phyloP scores from a whole-genome alignment of 768 basidiomycete genomes.

The Mycena venus region DNA sequence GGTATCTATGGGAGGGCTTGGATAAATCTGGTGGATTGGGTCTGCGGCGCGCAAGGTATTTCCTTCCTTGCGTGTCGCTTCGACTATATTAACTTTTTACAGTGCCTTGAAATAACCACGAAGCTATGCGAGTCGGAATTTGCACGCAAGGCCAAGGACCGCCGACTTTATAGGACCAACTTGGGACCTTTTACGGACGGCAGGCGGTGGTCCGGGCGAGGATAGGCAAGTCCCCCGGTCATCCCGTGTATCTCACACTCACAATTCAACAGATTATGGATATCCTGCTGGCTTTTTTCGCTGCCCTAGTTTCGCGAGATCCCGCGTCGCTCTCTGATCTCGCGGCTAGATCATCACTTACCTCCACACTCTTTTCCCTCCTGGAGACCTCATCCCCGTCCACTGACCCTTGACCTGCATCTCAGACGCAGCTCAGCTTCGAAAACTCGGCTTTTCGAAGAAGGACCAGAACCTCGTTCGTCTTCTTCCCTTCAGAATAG shows the following conservation, averaged over 20 bases:
- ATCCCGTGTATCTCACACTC: background rate
- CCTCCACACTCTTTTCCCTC: conserved; percentile 56
- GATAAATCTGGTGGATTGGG: conserved; percentile 63
- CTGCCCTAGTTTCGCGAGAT: conserved; percentile 74
- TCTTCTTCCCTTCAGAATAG: conserved; percentile 14
- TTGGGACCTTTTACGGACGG: conserved; percentile 74
- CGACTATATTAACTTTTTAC: background rate
- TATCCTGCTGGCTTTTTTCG: conserved; percentile 71
- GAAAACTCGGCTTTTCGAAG: conserved; percentile 65
- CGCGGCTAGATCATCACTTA: conserved; percentile 43
- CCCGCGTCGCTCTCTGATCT: conserved; percentile 67
- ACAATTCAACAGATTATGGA: conserved; percentile 73
- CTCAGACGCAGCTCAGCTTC: conserved; percentile 60
- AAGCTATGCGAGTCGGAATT: conserved; percentile 84
- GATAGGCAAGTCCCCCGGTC: conserved; percentile 56
- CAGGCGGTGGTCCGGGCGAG: conserved; percentile 72
- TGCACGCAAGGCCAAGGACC: conserved; percentile 81
- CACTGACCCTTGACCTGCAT: conserved; percentile 66
- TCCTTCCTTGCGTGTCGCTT: conserved; percentile 17
- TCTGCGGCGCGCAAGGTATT: conserved; percentile 79
- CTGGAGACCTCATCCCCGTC: conserved; percentile 47
- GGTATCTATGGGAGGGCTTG: conserved; percentile 88
- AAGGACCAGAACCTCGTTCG: conserved; percentile 71
- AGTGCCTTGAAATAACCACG: conserved; percentile 82
- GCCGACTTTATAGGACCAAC: conserved; percentile 79